Base-by-base conservation (phyloP, 2,329 filamentous ascomycete species). In the Onygenales sp. region DNA sequence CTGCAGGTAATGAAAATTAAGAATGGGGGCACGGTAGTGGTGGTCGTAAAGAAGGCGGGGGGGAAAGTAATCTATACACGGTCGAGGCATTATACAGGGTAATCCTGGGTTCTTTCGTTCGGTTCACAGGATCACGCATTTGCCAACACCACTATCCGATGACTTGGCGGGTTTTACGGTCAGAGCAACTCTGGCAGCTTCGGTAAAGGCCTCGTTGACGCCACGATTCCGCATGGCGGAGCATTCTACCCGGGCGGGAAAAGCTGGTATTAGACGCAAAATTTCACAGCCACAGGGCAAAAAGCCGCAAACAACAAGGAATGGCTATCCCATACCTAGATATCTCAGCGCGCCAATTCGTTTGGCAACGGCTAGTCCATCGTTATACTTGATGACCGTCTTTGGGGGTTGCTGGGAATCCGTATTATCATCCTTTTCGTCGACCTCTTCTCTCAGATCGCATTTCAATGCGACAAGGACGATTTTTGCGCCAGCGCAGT, bases 141-240 rank as follows among this genome's bases (percentile, higher is more conserved):
- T 56, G 9, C 59, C 59, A 14, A 63, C 59, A 44, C 67, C 66
- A 13, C 64, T 60, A 45, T 66, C 69, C 14, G 64, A 62, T 32
- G 64, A 63, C 42, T 59, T 62, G 31, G 66, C 63, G 13, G 71
- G 66, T 58, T 75, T 76, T 36, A 76, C 74, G 39, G 73, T 70
- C 27, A 98, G 78, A 11, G 93, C 93, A 38, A 98, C 93, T 64
- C 94, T 86, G 27, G 93, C 92, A 42, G 93, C 93, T 76, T 98
- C 93, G 42, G 93, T 97, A 66, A 98, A 98, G 43, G 93, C 93
- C 73, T 98, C 93, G 72, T 97, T 96, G 66, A 98, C 94, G 57
- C 93, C 93, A 50, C 93, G 83, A 73, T 98, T 98, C 74, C 91
- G 86, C 84, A 97, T 97, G 54, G 93, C 93, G 39, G 93, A 97